phyloP scores from a whole-genome alignment of 2,329 filamentous ascomycete species.

The Clonostachys rosea region DNA sequence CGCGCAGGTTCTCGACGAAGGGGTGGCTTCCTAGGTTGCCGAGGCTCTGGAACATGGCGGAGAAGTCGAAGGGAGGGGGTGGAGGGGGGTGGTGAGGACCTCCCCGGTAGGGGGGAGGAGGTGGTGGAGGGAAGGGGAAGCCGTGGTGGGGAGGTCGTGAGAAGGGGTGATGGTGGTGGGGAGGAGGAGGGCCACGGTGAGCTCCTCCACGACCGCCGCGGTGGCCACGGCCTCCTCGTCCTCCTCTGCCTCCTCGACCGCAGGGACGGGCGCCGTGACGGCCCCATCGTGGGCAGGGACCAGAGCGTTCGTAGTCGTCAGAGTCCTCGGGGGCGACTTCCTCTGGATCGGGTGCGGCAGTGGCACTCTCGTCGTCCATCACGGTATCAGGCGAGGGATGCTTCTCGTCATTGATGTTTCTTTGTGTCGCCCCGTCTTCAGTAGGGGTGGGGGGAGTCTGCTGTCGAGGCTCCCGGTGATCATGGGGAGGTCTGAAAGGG shows the following conservation, averaged over 20 bases:
- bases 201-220: constrained; percentile 10
- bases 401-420: neutral
- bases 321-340: constrained; percentile 4
- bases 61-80: constrained; percentile 24
- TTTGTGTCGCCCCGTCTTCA: too few relatives aligned
- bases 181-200: constrained; percentile 9
- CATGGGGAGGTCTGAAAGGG: too few relatives aligned
- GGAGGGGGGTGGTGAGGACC: constrained; percentile 13
- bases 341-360: constrained; percentile 2
- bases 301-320: neutral
- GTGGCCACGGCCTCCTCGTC: constrained; percentile 4
- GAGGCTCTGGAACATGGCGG: constrained; percentile 20
- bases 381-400: neutral
- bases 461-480: too few relatives aligned
- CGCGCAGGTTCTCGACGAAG: constrained; percentile 31
- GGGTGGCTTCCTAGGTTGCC: constrained; percentile 33
- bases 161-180: constrained; percentile 1
- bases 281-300: neutral
- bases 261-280: neutral
- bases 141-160: constrained; percentile 5
- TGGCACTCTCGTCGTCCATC: neutral
- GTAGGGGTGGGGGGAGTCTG: too few relatives aligned
- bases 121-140: constrained; percentile 4
- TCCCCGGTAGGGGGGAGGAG: constrained; percentile 11
- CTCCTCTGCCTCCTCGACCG: neutral